A percentile compares a stretch with the other conserved stretches of the same genome.
These are phyloP conservation scores for Backusella luteola DNA, from an alignment of 192 early-diverging fungal genomes.

Conservation along the genomic window DNA sequence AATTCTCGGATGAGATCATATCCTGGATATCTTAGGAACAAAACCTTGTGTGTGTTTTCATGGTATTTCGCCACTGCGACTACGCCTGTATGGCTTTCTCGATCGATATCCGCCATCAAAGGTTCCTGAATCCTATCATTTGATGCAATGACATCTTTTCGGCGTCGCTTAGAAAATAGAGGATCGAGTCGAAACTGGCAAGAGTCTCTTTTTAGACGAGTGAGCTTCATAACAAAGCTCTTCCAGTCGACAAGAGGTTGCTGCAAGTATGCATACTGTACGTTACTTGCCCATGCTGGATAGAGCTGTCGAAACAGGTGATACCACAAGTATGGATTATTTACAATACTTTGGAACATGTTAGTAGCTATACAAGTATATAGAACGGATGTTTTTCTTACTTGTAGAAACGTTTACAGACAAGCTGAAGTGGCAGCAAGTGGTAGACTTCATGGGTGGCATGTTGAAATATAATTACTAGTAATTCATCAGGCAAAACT, in stretches of 20 bases:
- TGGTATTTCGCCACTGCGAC: constrained; percentile 22
- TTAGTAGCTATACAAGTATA: not conserved
- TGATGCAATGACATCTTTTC: not conserved
- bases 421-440: not conserved
- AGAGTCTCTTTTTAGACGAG: constrained; percentile 11
- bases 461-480: constrained; percentile 5
- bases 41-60: constrained; percentile 12
- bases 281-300: constrained; percentile 16
- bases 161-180: not conserved
- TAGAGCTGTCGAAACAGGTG: constrained; percentile 12
- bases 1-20: constrained; percentile 21
- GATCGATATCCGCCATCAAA: constrained; percentile 24
- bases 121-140: constrained; percentile 23
- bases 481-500: constrained; percentile 12
- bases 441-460: not conserved
- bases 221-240: constrained; percentile 6
- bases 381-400: not conserved
- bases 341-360: not conserved
- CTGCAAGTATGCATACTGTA: constrained; percentile 11
- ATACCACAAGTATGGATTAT: constrained; percentile 30
- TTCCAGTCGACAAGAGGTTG: constrained; percentile 27
- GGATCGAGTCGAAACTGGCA: constrained; percentile 1
- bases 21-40: constrained; percentile 22
- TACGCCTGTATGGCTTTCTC: constrained; percentile 16
- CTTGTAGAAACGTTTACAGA: constrained; percentile 8